phyloP scores from a whole-genome alignment of 1,139 yeast species.

The Taphrina pruni region DNA sequence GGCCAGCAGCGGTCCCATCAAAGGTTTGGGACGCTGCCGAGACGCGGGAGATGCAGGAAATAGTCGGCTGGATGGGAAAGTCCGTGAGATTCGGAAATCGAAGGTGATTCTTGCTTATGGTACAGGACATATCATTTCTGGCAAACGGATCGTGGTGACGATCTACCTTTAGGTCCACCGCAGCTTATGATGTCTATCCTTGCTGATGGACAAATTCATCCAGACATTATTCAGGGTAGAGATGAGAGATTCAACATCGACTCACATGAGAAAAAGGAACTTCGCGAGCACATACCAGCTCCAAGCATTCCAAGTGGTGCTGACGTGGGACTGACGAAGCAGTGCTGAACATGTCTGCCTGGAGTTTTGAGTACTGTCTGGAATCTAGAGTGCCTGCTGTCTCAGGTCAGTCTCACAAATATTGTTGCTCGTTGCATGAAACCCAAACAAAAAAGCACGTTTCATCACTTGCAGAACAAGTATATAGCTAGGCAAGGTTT shows the following conservation, averaged over 20 bases:
- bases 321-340: constrained; percentile 18
- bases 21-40: constrained; percentile 41
- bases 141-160: constrained; percentile 43
- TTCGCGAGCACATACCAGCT: constrained; percentile 30
- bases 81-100: neutral
- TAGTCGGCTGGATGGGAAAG: constrained; percentile 40
- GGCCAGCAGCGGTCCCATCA: constrained; percentile 29
- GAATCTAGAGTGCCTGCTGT: neutral
- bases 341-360: neutral
- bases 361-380: neutral
- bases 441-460: neutral
- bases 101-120: neutral
- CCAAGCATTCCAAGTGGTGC: constrained; percentile 15
- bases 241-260: constrained; percentile 29
- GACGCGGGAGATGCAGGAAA: constrained; percentile 38
- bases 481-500: neutral
- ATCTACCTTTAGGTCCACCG: constrained; percentile 41
- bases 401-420: neutral
- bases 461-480: neutral
- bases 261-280: constrained; percentile 22
- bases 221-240: constrained; percentile 29
- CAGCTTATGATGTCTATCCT: constrained; percentile 39
- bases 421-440: neutral
- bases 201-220: constrained; percentile 21
- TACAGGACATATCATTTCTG: constrained; percentile 38